Evolutionary conservation across 2,329 filamentous ascomycete genomes (phyloP).

Genomic region (Arthrobotrys entomopaga): DNA sequence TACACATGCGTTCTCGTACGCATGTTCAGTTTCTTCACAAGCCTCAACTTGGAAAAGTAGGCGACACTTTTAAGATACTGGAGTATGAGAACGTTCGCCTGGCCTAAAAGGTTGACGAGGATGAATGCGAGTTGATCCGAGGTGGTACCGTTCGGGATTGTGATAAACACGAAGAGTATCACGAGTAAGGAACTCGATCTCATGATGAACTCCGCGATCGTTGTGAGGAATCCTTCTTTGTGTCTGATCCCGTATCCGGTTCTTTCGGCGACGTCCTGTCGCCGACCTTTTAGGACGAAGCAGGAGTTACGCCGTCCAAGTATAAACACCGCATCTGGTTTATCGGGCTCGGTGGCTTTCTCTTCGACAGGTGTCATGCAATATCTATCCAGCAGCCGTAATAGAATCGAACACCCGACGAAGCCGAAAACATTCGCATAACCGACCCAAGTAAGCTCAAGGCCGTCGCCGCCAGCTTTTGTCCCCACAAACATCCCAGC

Average conservation of each 20-base stretch:
- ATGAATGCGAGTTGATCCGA: constrained; percentile 12
- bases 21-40: not conserved
- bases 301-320: constrained; percentile 7
- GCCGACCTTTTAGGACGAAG: constrained; percentile 2
- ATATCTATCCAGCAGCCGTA: not conserved
- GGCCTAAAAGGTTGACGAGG: not conserved
- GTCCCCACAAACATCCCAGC: not conserved
- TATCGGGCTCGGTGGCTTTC: not conserved
- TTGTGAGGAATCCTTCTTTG: not conserved
- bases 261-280: not conserved
- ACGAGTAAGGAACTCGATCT: not conserved
- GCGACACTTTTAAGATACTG: constrained; percentile 1
- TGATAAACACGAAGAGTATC: constrained; percentile 8
- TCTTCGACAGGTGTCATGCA: not conserved
- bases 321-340: not conserved
- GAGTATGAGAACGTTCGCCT: constrained; percentile 2
- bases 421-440: not conserved
- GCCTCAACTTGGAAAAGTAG: not conserved
- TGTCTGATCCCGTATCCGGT: not conserved
- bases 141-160: constrained; percentile 12
- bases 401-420: not conserved
- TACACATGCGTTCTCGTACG: not conserved
- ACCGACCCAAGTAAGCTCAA: not conserved
- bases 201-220: not conserved
- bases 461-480: too few species aligned